Conservation (phyloP, 2,329 filamentous ascomycete genomes). For the Colletotrichum aenigma region DNA sequence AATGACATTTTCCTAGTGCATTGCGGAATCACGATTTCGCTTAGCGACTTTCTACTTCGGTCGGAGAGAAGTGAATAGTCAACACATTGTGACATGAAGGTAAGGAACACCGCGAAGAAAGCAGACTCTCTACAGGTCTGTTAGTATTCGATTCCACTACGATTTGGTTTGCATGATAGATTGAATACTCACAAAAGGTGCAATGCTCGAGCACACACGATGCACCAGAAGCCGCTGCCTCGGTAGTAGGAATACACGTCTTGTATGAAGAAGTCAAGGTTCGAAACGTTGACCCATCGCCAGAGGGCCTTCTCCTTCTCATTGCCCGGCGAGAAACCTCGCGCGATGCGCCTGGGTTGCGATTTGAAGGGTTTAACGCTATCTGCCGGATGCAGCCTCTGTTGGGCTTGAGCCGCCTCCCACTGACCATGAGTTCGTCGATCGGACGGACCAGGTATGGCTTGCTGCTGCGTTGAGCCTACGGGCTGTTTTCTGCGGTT, state of each 20-base stretch:
- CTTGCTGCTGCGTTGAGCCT: background rate
- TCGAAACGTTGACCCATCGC: slow-evolving; percentile 90
- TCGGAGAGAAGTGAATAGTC: slow-evolving; percentile 72
- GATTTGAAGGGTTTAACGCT: slow-evolving; percentile 23
- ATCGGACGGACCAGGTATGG: slow-evolving; percentile 46
- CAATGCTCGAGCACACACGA: slow-evolving; percentile 72
- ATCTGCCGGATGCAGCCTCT: slow-evolving; percentile 50
- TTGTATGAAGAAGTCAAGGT: slow-evolving; percentile 85
- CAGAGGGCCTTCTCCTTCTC: slow-evolving; percentile 81
- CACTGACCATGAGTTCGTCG: slow-evolving; percentile 54
- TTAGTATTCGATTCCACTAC: background rate
- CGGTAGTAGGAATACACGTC: slow-evolving; percentile 87
- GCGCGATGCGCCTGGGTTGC: slow-evolving; percentile 31
- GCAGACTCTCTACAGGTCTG: slow-evolving; percentile 66
- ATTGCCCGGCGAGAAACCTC: slow-evolving; percentile 33
- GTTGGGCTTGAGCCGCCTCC: slow-evolving; percentile 58
- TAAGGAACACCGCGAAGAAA: slow-evolving; percentile 83
- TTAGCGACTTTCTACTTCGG: slow-evolving; percentile 62
- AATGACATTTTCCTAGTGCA: slow-evolving; percentile 80
- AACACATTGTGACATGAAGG: slow-evolving; percentile 84
- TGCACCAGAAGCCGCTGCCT: slow-evolving; percentile 84
- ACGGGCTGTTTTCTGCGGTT: background rate
- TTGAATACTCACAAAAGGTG: slow-evolving; percentile 70
- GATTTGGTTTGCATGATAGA: background rate
- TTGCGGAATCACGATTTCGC: slow-evolving; percentile 66